Evolutionary conservation across 345 rosid species (phyloP).

Genomic region (Sisymbrium altissimum): DNA sequence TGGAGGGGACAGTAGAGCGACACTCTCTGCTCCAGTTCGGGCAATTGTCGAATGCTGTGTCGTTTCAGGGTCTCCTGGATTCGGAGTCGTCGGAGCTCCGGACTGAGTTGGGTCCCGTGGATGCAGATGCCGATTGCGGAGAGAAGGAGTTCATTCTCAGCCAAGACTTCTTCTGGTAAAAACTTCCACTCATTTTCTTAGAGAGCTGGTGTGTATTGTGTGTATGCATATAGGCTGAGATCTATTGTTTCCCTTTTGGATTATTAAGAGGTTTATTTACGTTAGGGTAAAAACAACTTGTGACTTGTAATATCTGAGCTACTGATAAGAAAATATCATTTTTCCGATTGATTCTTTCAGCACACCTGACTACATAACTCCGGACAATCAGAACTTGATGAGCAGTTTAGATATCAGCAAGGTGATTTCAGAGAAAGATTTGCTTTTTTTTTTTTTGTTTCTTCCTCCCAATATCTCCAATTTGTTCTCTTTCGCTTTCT

Average conservation of each 20-base stretch:
- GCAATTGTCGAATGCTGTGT: conserved; percentile 26
- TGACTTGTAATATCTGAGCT: not conserved
- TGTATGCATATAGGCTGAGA: not conserved
- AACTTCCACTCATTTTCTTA: not conserved
- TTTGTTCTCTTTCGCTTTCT: not conserved
- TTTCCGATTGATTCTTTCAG: conserved; percentile 41
- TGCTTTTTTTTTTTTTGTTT: not conserved
- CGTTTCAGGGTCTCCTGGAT: conserved; percentile 46
- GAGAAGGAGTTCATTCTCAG: conserved; percentile 82
- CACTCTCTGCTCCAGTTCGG: conserved; percentile 48
- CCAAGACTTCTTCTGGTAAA: conserved; percentile 96
- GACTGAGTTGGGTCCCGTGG: conserved; percentile 28
- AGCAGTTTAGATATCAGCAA: conserved; percentile 54
- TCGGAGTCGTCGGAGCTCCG: conserved; percentile 40
- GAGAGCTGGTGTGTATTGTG: not conserved
- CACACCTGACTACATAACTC: conserved; percentile 95
- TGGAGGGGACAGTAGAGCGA: conserved; percentile 50
- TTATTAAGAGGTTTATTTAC: too few relatives aligned
- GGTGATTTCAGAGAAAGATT: conserved; percentile 37
- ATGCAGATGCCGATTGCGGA: conserved; percentile 37
- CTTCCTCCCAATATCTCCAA: not conserved
- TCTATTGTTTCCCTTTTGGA: too few relatives aligned
- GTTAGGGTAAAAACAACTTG: not conserved
- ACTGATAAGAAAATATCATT: not conserved
- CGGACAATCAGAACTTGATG: conserved; percentile 69